These are phyloP conservation scores for Canavalia ensiformis DNA, from an alignment of 306 rosid species.

Conservation along the genomic window DNA sequence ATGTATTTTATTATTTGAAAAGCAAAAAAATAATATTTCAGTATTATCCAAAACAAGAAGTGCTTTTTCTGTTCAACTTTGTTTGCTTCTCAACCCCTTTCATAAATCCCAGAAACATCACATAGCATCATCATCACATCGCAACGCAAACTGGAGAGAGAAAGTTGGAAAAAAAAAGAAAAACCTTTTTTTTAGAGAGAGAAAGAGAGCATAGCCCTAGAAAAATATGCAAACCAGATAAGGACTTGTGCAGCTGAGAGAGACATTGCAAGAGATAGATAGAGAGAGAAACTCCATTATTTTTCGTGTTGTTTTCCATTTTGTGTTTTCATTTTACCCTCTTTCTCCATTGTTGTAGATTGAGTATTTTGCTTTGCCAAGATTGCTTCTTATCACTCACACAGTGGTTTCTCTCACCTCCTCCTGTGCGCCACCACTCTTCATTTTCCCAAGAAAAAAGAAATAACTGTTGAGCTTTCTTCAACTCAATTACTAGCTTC, in stretches of 20 bases:
- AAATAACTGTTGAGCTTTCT: slow-evolving; percentile 49
- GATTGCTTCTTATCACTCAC: slow-evolving; percentile 44
- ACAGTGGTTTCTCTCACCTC: slow-evolving; percentile 49
- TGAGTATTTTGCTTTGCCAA: slow-evolving; percentile 38
- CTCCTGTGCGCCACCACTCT: slow-evolving; percentile 40
- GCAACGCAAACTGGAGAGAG: slow-evolving; percentile 51
- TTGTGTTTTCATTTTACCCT: background rate
- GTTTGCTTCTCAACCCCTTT: slow-evolving; percentile 58
- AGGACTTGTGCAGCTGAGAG: slow-evolving; percentile 69
- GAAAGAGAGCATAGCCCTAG: slow-evolving; percentile 55
- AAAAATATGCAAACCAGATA: slow-evolving; percentile 68
- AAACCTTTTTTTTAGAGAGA: slow-evolving; percentile 45
- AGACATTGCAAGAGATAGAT: slow-evolving; percentile 33
- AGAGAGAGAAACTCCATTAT: slow-evolving; percentile 21
- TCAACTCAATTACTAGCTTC: slow-evolving; percentile 43
- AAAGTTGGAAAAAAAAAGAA: slow-evolving; percentile 40
- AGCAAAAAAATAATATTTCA: slow-evolving; percentile 29
- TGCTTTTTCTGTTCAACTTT: slow-evolving; percentile 62
- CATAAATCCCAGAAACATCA: slow-evolving; percentile 47
- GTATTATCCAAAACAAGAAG: slow-evolving; percentile 64
- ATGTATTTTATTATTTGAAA: background rate
- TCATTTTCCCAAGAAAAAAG: slow-evolving; percentile 38
- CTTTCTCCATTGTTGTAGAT: slow-evolving; percentile 39
- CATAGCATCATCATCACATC: slow-evolving; percentile 50
- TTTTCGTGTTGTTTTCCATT: background rate